Evolutionary conservation across 192 early-diverging fungal species (phyloP).

Genomic region (Obelidium mucronatum): DNA sequence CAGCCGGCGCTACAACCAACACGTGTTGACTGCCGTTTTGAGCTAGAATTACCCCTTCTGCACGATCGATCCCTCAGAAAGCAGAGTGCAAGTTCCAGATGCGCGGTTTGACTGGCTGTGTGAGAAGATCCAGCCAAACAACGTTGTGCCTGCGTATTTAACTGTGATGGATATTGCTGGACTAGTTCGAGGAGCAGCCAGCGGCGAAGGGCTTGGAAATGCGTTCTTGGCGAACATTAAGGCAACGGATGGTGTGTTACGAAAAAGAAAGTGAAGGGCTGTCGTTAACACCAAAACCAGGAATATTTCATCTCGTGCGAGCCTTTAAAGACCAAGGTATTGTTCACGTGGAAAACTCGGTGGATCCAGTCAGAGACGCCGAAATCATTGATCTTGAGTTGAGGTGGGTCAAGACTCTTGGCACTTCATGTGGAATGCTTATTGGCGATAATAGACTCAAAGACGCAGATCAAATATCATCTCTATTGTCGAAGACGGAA

Average conservation of each 20-base stretch:
- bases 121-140: conserved; percentile 65
- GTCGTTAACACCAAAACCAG: not conserved
- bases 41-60: conserved; percentile 98
- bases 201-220: conserved; percentile 75
- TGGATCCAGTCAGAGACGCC: conserved; percentile 83
- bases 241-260: conserved; percentile 51
- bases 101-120: conserved; percentile 82
- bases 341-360: conserved; percentile 74
- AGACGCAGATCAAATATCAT: conserved; percentile 30
- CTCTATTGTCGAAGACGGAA: not conserved
- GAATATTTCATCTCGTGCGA: conserved; percentile 56
- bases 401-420: conserved; percentile 57
- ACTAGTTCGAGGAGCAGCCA: conserved; percentile 78
- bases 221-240: conserved; percentile 91
- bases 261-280: not conserved
- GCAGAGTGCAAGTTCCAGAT: conserved; percentile 90
- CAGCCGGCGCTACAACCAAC: not conserved
- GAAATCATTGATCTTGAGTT: conserved; percentile 91
- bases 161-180: conserved; percentile 98
- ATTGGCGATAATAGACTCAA: conserved; percentile 23
- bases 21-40: not conserved
- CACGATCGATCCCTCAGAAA: conserved; percentile 93
- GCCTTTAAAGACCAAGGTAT: conserved; percentile 86
- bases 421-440: too few relatives aligned
- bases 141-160: conserved; percentile 74